Percentiles rank a stretch among this genome's conserved stretches.
Evolutionary conservation across 2,329 filamentous ascomycete genomes (phyloP).

Genomic region (Ophiostoma australiae): DNA sequence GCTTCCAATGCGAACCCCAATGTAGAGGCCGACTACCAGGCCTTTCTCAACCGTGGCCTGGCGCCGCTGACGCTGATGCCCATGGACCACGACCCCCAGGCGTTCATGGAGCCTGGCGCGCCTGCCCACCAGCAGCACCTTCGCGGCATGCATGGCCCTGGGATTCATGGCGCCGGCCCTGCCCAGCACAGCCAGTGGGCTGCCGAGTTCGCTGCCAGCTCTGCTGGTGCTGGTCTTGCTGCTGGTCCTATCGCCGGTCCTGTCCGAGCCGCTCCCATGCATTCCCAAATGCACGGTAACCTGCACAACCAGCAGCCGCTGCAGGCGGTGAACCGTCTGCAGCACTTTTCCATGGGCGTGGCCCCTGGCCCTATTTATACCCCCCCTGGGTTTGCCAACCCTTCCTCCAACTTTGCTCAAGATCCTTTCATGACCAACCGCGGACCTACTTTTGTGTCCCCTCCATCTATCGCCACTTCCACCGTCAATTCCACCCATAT

Average conservation of each 20-base stretch:
- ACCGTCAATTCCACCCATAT: too few species aligned
- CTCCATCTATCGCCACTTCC: neutral
- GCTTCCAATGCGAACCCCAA: slow-evolving; percentile 8
- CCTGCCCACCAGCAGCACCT: neutral
- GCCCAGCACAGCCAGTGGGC: slow-evolving; percentile 21
- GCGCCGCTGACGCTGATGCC: slow-evolving; percentile 13
- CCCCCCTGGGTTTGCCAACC: slow-evolving; percentile 5
- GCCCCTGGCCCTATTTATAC: neutral
- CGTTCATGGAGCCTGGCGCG: neutral
- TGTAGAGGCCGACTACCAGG: slow-evolving; percentile 25
- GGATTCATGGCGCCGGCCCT: neutral
- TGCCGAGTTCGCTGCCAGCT: slow-evolving; percentile 22
- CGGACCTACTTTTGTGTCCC: neutral
- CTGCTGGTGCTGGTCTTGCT: neutral
- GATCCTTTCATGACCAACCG: neutral
- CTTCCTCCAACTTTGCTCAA: neutral
- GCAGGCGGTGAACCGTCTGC: slow-evolving; percentile 20
- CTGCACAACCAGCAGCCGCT: slow-evolving; percentile 16
- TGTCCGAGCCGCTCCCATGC: neutral
- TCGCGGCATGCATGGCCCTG: neutral
- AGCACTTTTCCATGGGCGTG: slow-evolving; percentile 22
- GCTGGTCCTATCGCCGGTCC: neutral
- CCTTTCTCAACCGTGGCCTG: slow-evolving; percentile 22
- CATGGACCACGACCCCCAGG: slow-evolving; percentile 13
- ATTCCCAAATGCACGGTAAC: neutral